phyloP scores from a whole-genome alignment of 306 rosid species.

The Vicia villosa region DNA sequence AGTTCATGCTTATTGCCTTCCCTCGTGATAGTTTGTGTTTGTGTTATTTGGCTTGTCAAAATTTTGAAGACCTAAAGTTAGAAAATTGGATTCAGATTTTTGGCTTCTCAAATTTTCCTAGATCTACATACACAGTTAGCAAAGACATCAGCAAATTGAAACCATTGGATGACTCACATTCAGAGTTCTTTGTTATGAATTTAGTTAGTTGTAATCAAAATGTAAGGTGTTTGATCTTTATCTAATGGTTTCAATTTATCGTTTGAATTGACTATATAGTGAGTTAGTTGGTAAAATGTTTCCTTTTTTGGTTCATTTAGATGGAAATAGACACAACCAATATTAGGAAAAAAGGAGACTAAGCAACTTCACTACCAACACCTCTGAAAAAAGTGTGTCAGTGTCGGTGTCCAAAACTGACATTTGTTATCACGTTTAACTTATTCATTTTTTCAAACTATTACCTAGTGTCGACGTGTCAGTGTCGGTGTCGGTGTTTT shows the following conservation, averaged over 20 bases:
- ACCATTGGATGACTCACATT: not conserved
- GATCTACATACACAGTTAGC: not conserved
- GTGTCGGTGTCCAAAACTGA: no score
- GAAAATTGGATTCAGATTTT: not conserved
- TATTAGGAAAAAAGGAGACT: not conserved
- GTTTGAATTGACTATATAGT: not conserved
- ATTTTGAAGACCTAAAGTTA: not conserved
- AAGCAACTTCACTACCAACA: not conserved
- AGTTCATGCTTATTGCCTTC: not conserved
- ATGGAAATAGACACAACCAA: not conserved
- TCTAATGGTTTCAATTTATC: not conserved
- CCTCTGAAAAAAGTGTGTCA: no score
- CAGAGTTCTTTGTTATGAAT: not conserved
- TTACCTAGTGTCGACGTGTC: no score
- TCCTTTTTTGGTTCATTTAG: not conserved
- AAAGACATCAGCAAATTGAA: not conserved
- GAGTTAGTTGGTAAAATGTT: not conserved
- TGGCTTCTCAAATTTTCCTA: not conserved
- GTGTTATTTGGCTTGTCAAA: not conserved
- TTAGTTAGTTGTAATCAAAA: not conserved
- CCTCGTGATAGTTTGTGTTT: not conserved
- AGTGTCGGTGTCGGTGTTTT: no score
- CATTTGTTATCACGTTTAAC: no score
- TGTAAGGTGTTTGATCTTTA: not conserved
- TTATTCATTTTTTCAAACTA: no score